Base-by-base conservation (phyloP, 2,329 filamentous ascomycete genomes). In the Boeremia exigua region DNA sequence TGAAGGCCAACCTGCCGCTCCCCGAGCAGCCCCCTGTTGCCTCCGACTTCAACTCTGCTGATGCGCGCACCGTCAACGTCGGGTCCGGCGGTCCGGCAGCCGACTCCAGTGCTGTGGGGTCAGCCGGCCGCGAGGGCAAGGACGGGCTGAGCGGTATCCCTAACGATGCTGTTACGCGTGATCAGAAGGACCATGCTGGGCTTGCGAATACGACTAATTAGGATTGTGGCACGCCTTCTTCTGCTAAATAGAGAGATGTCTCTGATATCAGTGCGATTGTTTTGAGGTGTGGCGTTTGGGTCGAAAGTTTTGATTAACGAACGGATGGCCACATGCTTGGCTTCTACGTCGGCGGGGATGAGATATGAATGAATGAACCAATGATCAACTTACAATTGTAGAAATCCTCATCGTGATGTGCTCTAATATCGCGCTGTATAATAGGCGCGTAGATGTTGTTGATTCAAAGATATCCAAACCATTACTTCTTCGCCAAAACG, bases 31-130 rank as follows among this genome's bases (percentile, higher is more conserved):
- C 91, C 19, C 89, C 90, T 1, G 79, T 77, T n/a, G 78, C 86
- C n/a, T 89, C 89, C 5, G 90, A 95, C 81, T 92, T 87, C 83
- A 87, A 93, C 73, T 91, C 88, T 0, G 80, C 84, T 46, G 89
- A 94, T 67, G 82, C 82, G 29, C 79, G 84, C 59, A 90, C 79
- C 52, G 86, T 90, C 70, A 89, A 91, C 70, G 86, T 90, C 43
- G 88, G 88, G 60, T 85, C 86, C 32, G 88, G 88, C 17, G 76
- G 82, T 49, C 62, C 71, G 48, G 69, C 76, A 17, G 60, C 57
- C 10, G 82, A 79, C 48, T 81, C 83, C 58, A 50, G 47, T 3
- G 34, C 47, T 7, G 81, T 79, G 12, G 82, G 79, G 38, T 65
- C 68, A 53, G 81, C 90, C 53, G 89, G 88, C 11, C 81, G 88